Base-by-base conservation (phyloP, 2,329 filamentous ascomycete species). In the Fonsecaea monophora region DNA sequence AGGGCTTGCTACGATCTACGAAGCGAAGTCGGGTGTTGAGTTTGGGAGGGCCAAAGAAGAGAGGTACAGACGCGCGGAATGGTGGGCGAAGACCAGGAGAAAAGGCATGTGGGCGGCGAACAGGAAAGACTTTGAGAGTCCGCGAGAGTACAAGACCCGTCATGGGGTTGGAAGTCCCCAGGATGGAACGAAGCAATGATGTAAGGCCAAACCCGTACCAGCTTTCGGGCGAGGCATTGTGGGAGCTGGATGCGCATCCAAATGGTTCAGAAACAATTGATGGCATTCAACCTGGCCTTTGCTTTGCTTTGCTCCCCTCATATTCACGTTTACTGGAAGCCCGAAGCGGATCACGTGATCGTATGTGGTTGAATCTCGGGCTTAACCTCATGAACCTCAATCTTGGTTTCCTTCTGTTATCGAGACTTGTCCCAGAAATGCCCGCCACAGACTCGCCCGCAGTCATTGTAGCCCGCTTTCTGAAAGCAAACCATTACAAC, bases 1-100 rank as follows among this genome's bases (percentile, higher is more conserved):
- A 25, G 95, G 95, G 0, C 80, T 96, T 70, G 95, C 94, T 48
- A 97, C 92, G 2, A 90, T 95, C 2, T 99, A 98, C 77, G 95
- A 98, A 80, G 94, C 92, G 34, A 98, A 96, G 79, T 86, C 84
- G 4, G 95, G 94, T 2, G 90, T 87, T 21, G 95, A 98, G 76
- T 99, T 95, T 82, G 95, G 95, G 30, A 87, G 89, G 0, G 82
- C 86, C 64, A 86, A 89, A 73, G 74, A 78, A 71, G 81, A 84
- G 71, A 79, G 77, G 68, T 85, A 85, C 72, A 75, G 81, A 34
- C 74, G 75, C 18, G 81, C 82, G 1, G 83, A 85, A 68, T 77
- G 75, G 73, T 76, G 82, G 77, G 91, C 92, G 3, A 92, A 88
- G 81, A 81, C 75, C 68, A 85, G 84, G 75, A 86, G 86, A 69